Conservation (phyloP, 208 protist genomes). For the Trypanosoma platydactyli region DNA sequence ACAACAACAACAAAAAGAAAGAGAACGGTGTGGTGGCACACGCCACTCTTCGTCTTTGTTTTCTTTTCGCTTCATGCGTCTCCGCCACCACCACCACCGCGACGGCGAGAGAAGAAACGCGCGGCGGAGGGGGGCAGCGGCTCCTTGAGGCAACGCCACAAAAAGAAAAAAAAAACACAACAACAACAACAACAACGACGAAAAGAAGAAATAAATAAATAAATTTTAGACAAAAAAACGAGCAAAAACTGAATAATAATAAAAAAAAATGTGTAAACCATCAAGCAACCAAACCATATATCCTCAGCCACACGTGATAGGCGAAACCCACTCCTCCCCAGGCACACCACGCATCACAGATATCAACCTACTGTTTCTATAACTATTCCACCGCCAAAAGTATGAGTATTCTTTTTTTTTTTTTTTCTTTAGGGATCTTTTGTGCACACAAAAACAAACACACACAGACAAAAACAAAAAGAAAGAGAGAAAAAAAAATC, state of each 20-base stretch:
- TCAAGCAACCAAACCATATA: no score
- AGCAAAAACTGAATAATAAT: neutral
- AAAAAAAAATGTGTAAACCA: slow-evolving; percentile 2
- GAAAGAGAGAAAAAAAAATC: neutral
- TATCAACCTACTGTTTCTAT: neutral
- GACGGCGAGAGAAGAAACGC: neutral
- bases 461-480: neutral
- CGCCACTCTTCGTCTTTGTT: no score
- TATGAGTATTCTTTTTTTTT: neutral
- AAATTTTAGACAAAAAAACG: neutral
- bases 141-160: slow-evolving; percentile 5
- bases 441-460: slow-evolving; percentile 7
- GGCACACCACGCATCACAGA: no score
- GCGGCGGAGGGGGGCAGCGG: no score
- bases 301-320: no score
- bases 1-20: no score
- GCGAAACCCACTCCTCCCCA: no score
- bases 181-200: neutral
- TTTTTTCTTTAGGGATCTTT: no score
- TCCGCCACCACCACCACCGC: no score
- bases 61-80: no score
- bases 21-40: no score
- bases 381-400: neutral
- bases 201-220: neutral
- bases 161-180: slow-evolving; percentile 10